These are phyloP conservation scores for Pythium angustatum DNA, from an alignment of 352 stramenopile species.

Conservation along the genomic window DNA sequence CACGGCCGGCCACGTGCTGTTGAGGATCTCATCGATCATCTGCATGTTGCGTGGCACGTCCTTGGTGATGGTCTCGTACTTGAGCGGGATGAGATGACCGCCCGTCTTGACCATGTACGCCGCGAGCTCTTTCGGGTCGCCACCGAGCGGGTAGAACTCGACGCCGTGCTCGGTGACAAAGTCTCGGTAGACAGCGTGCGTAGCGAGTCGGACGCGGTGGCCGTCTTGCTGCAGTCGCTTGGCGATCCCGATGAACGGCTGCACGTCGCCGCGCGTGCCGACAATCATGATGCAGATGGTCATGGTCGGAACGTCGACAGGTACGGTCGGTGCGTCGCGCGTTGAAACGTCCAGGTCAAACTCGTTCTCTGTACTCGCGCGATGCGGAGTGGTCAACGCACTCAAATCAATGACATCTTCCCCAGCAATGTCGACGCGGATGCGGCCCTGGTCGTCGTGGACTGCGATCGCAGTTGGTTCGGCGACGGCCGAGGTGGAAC, in stretches of 20 bases:
- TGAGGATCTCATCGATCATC: too few species aligned
- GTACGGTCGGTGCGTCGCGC: neutral
- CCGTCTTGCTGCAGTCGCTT: constrained; percentile 81
- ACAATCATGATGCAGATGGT: constrained; percentile 91
- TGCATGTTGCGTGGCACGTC: too few species aligned
- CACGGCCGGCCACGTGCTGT: too few species aligned
- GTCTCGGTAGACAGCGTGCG: constrained; percentile 86
- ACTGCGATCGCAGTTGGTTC: constrained; percentile 36
- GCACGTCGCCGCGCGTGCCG: constrained; percentile 85
- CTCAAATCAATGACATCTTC: constrained; percentile 48
- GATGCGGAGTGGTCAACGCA: constrained; percentile 33
- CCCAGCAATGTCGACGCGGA: constrained; percentile 50
- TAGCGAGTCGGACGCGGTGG: constrained; percentile 91
- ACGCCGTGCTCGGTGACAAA: constrained; percentile 75
- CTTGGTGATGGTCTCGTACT: constrained; percentile 50
- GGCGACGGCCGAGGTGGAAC: neutral
- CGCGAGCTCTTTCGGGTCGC: constrained; percentile 74
- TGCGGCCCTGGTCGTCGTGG: constrained; percentile 50
- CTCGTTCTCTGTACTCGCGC: constrained; percentile 20
- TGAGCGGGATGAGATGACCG: constrained; percentile 72
- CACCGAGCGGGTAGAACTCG: constrained; percentile 80
- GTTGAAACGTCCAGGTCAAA: constrained; percentile 9
- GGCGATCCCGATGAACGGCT: constrained; percentile 86
- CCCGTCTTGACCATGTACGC: constrained; percentile 93
- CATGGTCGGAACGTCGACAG: constrained; percentile 46